Conservation (phyloP, 2,329 filamentous ascomycete species). For the Neofusicoccum parvum region DNA sequence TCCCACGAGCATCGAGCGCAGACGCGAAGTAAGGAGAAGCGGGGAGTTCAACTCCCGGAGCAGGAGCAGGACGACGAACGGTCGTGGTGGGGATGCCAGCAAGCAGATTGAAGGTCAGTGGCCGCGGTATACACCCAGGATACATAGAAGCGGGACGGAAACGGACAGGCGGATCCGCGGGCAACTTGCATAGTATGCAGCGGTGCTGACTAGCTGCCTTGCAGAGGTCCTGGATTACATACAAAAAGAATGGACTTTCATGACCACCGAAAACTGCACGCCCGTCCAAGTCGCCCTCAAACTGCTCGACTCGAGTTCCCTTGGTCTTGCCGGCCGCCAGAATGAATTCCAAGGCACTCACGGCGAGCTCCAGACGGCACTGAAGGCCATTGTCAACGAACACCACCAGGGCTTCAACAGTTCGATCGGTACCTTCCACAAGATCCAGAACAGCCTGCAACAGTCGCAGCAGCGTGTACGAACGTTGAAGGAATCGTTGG, state of each 20-base stretch:
- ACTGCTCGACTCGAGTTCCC: conserved; percentile 88
- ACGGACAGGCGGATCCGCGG: neutral
- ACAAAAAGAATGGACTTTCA: conserved; percentile 85
- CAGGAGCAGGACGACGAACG: conserved; percentile 2
- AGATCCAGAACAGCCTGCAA: conserved; percentile 93
- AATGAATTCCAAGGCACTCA: conserved; percentile 82
- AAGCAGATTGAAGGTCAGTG: conserved; percentile 41
- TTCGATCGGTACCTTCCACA: conserved; percentile 98
- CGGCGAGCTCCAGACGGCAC: conserved; percentile 83
- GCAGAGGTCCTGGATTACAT: conserved; percentile 76
- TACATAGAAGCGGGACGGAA: neutral
- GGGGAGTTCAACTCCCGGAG: conserved; percentile 27
- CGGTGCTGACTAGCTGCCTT: conserved; percentile 21
- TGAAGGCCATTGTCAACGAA: conserved; percentile 96
- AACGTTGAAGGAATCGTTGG: conserved; percentile 78
- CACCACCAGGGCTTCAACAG: conserved; percentile 99
- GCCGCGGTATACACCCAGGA: neutral
- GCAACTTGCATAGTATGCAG: neutral
- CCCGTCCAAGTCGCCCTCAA: conserved; percentile 95
- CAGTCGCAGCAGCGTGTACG: conserved; percentile 84
- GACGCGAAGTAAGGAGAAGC: conserved; percentile 44
- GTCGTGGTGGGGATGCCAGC: conserved; percentile 23
- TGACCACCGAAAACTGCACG: conserved; percentile 85
- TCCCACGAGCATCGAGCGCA: conserved; percentile 46
- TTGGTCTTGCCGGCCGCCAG: conserved; percentile 88